These are phyloP conservation scores for Fraxinus cuspidata DNA, from an alignment of 257 asterid species.

Conservation along the genomic window DNA sequence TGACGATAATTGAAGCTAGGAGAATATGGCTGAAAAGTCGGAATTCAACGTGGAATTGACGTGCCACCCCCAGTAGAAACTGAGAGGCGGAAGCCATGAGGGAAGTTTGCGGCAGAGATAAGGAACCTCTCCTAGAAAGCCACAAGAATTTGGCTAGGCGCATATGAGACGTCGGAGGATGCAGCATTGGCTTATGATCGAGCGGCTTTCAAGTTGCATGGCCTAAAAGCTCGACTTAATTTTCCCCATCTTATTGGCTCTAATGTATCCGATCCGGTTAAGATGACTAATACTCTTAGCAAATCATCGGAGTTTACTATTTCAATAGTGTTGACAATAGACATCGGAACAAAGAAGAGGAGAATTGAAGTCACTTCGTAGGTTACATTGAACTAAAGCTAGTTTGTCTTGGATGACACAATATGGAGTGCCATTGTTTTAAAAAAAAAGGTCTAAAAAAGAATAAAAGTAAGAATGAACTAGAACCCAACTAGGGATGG, in stretches of 20 bases:
- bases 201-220: slow-evolving; percentile 45
- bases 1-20: no score
- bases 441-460: no score
- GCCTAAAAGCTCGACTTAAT: slow-evolving; percentile 46
- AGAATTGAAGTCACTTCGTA: not conserved
- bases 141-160: slow-evolving; percentile 51
- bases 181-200: slow-evolving; percentile 59
- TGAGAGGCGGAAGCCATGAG: slow-evolving; percentile 61
- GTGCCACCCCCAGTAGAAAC: slow-evolving; percentile 36
- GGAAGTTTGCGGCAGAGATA: slow-evolving; percentile 57
- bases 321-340: not conserved
- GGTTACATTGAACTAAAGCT: not conserved
- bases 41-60: not conserved
- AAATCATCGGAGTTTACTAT: not conserved
- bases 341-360: not conserved
- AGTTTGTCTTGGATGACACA: no score
- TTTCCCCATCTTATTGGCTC: slow-evolving; percentile 53
- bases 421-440: no score
- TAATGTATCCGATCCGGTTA: slow-evolving; percentile 25
- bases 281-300: slow-evolving; percentile 33
- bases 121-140: slow-evolving; percentile 48
- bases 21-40: not conserved
- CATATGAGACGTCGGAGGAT: slow-evolving; percentile 58
- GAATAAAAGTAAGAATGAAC: no score
- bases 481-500: no score